A percentile compares a stretch with the other conserved stretches of the same genome.
Conservation (phyloP, 2,329 filamentous ascomycete genomes). For the Botrytis tulipae region DNA sequence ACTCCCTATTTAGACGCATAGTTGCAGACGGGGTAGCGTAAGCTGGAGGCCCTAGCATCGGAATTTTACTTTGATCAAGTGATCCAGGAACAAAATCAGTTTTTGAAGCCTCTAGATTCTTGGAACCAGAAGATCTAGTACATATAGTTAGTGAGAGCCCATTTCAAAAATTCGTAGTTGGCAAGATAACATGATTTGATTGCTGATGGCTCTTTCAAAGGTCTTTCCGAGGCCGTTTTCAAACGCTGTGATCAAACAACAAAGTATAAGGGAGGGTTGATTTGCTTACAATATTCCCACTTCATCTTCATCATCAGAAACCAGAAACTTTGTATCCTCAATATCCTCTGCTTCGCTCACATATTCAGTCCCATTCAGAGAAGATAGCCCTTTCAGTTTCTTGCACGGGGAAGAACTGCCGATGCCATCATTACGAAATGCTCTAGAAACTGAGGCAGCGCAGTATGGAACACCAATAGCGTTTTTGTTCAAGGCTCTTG, state of each 20-base stretch:
- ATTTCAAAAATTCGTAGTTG: background rate
- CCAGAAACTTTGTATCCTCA: constrained; percentile 43
- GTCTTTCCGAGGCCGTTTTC: background rate
- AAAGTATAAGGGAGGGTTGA: background rate
- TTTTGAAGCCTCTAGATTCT: constrained; percentile 20
- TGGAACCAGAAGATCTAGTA: constrained; percentile 9
- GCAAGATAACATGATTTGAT: background rate
- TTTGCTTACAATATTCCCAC: constrained; percentile 25
- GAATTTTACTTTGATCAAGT: constrained; percentile 60
- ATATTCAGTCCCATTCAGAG: background rate
- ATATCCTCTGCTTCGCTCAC: constrained; percentile 35
- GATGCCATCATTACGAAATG: constrained; percentile 27
- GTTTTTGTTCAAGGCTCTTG: constrained; percentile 26
- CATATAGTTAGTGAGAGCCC: background rate
- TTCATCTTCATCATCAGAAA: constrained; percentile 38
- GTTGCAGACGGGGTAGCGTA: constrained; percentile 64
- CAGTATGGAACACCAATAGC: constrained; percentile 35
- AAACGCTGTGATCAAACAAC: background rate
- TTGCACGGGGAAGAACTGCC: background rate
- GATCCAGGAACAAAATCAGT: constrained; percentile 67
- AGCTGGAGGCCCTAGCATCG: constrained; percentile 60
- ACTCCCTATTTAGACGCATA: constrained; percentile 61
- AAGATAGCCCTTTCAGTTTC: constrained; percentile 18
- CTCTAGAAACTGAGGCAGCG: constrained; percentile 34
- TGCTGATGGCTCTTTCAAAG: background rate